Evolutionary conservation across 1,284 basidiomycete species (phyloP), one percentile per base, ranked within the genome.

Genomic region (Cystobasidiaceae sp.): DNA sequence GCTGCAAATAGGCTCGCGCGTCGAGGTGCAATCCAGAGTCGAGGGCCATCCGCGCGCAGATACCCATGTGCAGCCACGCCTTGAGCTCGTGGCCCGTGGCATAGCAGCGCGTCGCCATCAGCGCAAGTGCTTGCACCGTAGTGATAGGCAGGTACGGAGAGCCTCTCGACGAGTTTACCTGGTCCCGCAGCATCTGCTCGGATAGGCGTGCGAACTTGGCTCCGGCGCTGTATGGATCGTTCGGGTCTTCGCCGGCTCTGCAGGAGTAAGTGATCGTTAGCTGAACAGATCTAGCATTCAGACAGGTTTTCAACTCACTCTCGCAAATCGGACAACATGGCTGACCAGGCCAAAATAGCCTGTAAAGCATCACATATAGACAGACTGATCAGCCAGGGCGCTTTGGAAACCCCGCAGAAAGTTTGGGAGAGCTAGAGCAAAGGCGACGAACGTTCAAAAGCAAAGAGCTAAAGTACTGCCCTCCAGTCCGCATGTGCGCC

Each of bases 11-110:
- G 6, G 37, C 41, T 41, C 34, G 37, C 1, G 60, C 50, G 28
- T 62, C 60, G 15, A 62, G 48, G 33, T 61, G 60, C 11, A 62
- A 28, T 11, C 60, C 60, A 5, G 45, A n/a, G 28, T 62, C 59
- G 27, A 62, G 46, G 2, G 49, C 33, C 39, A 51, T 46, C 1
- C 59, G 46, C 19, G 48, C 15, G 34, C 59, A 62, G 7, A 48
- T 62, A 21, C 49, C 48, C 23, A 41, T 23, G 17, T 50, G 27
- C 21, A 62, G 48, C 48, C 59, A 62, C n/a, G 44, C 48, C 21
- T 48, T 46, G 4, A 62, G 25, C n/a, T 62, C 48, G 32, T 41
- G 45, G 13, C 59, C 59, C 5, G 17, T 28, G 11, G 49, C 34
- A 5, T 28, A 39, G 11, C 41, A n/a, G 3, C 49, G 39, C 8